These are phyloP conservation scores for Scheffersomyces segobiensis DNA, from an alignment of 1,139 yeast genomes.

Conservation along the genomic window DNA sequence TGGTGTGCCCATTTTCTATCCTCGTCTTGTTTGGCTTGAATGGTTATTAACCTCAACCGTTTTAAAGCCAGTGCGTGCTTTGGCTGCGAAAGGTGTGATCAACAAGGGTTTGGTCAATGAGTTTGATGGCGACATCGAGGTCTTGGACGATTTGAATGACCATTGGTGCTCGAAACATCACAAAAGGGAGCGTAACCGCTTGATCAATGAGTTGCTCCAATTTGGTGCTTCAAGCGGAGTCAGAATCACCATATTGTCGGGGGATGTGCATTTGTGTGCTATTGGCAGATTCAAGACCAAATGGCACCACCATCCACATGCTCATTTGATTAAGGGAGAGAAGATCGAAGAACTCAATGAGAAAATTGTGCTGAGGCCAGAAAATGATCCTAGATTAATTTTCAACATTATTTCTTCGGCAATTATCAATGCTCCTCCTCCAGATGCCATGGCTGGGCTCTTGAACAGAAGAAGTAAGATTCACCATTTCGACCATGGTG, in stretches of 20 bases:
- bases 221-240: constrained; percentile 65
- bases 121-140: constrained; percentile 88
- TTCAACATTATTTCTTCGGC: constrained; percentile 88
- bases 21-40: constrained; percentile 89
- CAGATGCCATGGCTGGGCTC: constrained; percentile 76
- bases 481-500: constrained; percentile 59
- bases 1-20: constrained; percentile 94
- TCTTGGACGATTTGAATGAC: constrained; percentile 88
- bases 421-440: constrained; percentile 90
- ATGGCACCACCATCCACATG: constrained; percentile 46
- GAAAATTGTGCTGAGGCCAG: constrained; percentile 51
- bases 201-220: constrained; percentile 56
- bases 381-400: constrained; percentile 72
- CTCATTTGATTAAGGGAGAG: constrained; percentile 22
- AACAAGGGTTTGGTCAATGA: constrained; percentile 77
- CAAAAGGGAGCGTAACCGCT: constrained; percentile 69
- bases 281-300: constrained; percentile 75
- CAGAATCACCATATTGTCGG: constrained; percentile 80
- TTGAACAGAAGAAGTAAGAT: constrained; percentile 63
- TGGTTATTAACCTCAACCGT: constrained; percentile 61
- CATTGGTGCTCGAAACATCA: constrained; percentile 95
- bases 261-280: constrained; percentile 91
- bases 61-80: constrained; percentile 62
- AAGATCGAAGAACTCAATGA: constrained; percentile 36
- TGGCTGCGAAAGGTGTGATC: constrained; percentile 70